These are phyloP conservation scores for Xylariaceae sp. DNA, from an alignment of 2,329 filamentous ascomycete species.

Conservation along the genomic window DNA sequence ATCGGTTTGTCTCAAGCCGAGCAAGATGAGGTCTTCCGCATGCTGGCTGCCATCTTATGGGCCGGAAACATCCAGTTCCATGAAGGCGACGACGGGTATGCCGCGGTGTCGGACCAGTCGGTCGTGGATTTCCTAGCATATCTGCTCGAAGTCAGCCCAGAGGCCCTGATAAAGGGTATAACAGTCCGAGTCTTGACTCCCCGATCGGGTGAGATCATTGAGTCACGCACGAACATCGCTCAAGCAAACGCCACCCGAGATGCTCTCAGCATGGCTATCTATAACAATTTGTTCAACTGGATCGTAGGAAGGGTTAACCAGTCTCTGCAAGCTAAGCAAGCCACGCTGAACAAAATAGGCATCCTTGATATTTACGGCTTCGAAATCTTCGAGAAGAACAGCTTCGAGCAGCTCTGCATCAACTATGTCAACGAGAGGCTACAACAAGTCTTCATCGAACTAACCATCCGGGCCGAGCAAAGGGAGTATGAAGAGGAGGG, in stretches of 20 bases:
- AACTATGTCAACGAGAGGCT: slow-evolving; percentile 99
- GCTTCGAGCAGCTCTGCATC: slow-evolving; percentile 97
- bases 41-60: slow-evolving; percentile 89
- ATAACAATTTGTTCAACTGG: slow-evolving; percentile 98
- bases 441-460: slow-evolving; percentile 97
- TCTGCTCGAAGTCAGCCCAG: slow-evolving; percentile 78
- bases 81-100: slow-evolving; percentile 86
- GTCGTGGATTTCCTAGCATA: slow-evolving; percentile 95
- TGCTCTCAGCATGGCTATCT: slow-evolving; percentile 90
- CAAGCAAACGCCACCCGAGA: slow-evolving; percentile 86
- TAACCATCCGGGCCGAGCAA: slow-evolving; percentile 94
- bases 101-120: slow-evolving; percentile 78
- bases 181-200: slow-evolving; percentile 80
- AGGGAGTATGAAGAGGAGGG: slow-evolving; percentile 94
- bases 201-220: slow-evolving; percentile 60
- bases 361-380: slow-evolving; percentile 99
- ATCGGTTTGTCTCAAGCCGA: slow-evolving; percentile 85
- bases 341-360: slow-evolving; percentile 78
- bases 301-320: slow-evolving; percentile 89
- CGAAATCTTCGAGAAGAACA: slow-evolving; percentile 99
- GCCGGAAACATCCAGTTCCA: slow-evolving; percentile 87
- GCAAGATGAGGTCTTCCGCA: slow-evolving; percentile 94
- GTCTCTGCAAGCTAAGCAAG: slow-evolving; percentile 73
- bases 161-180: slow-evolving; percentile 76
- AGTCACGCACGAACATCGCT: slow-evolving; percentile 75